These are phyloP conservation scores for Pythium grandisporangium DNA, from an alignment of 352 stramenopile genomes.

Conservation along the genomic window DNA sequence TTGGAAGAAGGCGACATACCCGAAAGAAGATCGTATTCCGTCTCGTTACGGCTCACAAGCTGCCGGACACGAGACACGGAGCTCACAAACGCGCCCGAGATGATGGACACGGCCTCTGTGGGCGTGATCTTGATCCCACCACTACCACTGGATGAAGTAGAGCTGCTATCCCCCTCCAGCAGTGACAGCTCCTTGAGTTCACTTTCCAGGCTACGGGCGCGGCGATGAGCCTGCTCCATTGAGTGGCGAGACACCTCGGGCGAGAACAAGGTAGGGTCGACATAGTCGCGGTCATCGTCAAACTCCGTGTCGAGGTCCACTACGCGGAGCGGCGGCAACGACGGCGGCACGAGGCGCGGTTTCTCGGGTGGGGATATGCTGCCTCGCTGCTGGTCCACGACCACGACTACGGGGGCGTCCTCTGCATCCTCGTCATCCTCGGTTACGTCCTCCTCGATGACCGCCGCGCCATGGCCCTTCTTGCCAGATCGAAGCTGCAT, in stretches of 20 bases:
- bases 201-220: conserved; percentile 55
- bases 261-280: conserved; percentile 74
- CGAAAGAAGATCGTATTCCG: conserved; percentile 71
- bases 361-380: too few relatives aligned
- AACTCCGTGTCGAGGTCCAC: conserved; percentile 14
- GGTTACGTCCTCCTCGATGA: conserved; percentile 15
- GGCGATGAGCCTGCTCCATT: conserved; percentile 75
- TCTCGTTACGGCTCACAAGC: conserved; percentile 37
- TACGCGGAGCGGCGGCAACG: conserved; percentile 33
- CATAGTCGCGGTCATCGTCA: conserved; percentile 47
- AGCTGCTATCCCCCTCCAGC: conserved; percentile 23
- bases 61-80: conserved; percentile 54
- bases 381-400: conserved; percentile 19
- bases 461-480: conserved; percentile 6
- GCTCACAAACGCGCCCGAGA: conserved; percentile 45
- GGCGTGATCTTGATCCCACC: conserved; percentile 40
- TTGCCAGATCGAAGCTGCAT: conserved; percentile 8
- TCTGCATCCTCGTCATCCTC: conserved; percentile 13
- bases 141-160: too few relatives aligned
- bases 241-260: conserved; percentile 73
- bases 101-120: conserved; percentile 48
- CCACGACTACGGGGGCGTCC: conserved; percentile 22
- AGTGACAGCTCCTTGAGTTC: conserved; percentile 67
- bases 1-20: conserved; percentile 33
- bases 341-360: conserved; percentile 18